Evolutionary conservation across 371 early-diverging fungal species (phyloP), one percentile per base, ranked within the genome.

Genomic region (Rhizopus sp.): DNA sequence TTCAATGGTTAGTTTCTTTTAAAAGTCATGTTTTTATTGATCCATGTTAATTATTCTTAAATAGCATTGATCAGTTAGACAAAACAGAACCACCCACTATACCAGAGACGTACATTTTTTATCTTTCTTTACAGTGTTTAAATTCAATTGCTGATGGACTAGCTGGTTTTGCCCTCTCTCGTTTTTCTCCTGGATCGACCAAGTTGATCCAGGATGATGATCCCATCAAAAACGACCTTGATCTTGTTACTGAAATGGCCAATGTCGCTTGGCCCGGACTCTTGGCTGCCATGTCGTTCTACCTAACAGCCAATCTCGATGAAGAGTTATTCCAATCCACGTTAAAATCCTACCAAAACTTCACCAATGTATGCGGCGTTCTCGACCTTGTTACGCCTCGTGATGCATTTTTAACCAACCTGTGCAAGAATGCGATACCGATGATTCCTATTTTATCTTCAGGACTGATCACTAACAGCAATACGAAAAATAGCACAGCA

Each of bases 41-140:
- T 23, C 23, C 23, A 23, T 29, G 7, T 6, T 10, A 4, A 35
- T 7, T 45, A 16, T 45, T 23, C 35, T 7, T 46, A 29, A 12
- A n/a, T 53, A 88, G 89, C 64, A 80, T 94, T 47, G 93, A 93
- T 72, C 94, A 93, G 70, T 80, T 97, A 39, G 98, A 97, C 66
- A 95, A 95, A 64, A 75, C 84, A 13, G 96, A 96, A 4, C 90
- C 96, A 3, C 98, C 98, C 4, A 48, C 66, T 0, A 84, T 95
- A 10, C 94, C 98, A 0, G 94, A 94, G 4, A 88, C 88, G 0
- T 98, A 98, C 59, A 69, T 91, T n/a, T 85, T 88, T 42, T 90
- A 86, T 57, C 77, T 96, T 5, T 83, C 92, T 0, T 69, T 92
- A 7, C 65, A 85, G 13, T 86, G 90, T 56, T 63, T 94, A 6